A percentile compares a stretch with the other conserved stretches of the same genome.
Conservation (phyloP, 2,329 filamentous ascomycete genomes). For the Aspergillus glaucus region DNA sequence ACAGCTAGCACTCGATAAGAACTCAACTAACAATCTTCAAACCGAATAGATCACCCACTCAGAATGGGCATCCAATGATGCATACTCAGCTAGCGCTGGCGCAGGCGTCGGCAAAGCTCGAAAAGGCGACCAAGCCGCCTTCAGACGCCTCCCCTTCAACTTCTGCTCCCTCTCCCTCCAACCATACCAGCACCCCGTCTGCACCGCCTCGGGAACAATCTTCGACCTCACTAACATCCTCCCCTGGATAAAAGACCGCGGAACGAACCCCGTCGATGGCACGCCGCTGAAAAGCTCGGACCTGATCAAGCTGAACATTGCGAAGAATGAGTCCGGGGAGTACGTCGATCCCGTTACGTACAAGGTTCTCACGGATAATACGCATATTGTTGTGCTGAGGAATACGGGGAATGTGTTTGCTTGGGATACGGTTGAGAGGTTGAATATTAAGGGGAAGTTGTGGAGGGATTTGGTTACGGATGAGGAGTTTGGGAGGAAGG, state of each 20-base stretch:
- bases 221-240: constrained; percentile 94
- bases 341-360: constrained; percentile 95
- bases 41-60: constrained; percentile 75
- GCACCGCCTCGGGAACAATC: constrained; percentile 77
- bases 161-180: constrained; percentile 95
- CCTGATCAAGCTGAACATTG: constrained; percentile 83
- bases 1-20: constrained; percentile 1
- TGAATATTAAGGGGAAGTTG: constrained; percentile 96
- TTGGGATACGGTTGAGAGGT: constrained; percentile 87
- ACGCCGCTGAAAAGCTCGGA: constrained; percentile 71
- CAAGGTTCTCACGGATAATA: constrained; percentile 97
- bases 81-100: constrained; percentile 75
- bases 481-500: constrained; percentile 74
- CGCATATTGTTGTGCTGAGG: constrained; percentile 83
- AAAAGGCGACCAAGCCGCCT: constrained; percentile 55
- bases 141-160: constrained; percentile 92
- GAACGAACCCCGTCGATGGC: constrained; percentile 85
- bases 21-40: constrained; percentile 10
- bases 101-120: constrained; percentile 55
- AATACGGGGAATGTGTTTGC: constrained; percentile 92
- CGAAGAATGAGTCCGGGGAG: constrained; percentile 84
- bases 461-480: constrained; percentile 90
- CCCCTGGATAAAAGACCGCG: constrained; percentile 88
- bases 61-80: constrained; percentile 90
- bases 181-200: constrained; percentile 91